Evolutionary conservation across 345 rosid genomes (phyloP), one percentile per base, ranked within the genome.

Genomic region (Cardamine resedifolia): DNA sequence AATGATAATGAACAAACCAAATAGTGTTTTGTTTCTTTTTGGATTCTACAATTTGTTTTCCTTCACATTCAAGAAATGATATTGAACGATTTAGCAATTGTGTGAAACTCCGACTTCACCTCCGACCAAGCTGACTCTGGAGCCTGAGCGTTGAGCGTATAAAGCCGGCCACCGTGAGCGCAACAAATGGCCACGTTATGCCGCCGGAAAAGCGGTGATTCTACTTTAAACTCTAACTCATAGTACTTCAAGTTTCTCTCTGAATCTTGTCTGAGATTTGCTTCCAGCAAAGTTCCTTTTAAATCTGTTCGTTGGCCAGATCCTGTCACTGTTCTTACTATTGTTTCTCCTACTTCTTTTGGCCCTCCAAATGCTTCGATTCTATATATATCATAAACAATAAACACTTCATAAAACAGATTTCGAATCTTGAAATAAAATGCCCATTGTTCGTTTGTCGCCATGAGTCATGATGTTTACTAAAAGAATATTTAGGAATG

Each of bases 311-410:
- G 68, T 19, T 82, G 82, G 0, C 90, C 66, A 0, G 96, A 80
- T 52, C 85, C 83, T 2, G 88, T 84, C 47, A 91, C 68, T 1
- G 85, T 81, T 73, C 71, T 70, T 59, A 95, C 85, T 61, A 90
- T 77, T 8, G 93, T 83, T 71, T 87, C 89, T 58, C 99, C 96
- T 21, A 90, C 90, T 77, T 95, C 90, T 63, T 79, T 73, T 0
- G 96, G 80, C n/a, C 91, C 93, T 68, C 97, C 97, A 58, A 91
- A 91, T 2, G 93, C 84, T 75, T 90, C 96, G 5, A 91, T 88
- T 50, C 96, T 94, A 61, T 7, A 60, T n/a, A 33, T 47, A n/a
- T n/a, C 21, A 50, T 21, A 45, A 65, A 43, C 43, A 64, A 20
- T 0, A 16, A 11, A 20, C 30, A 23, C 8, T 56, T 56, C 15